Evolutionary conservation across 2,329 filamentous ascomycete species (phyloP), one percentile per base, ranked within the genome.

Genomic region (Aureobasidium lini): DNA sequence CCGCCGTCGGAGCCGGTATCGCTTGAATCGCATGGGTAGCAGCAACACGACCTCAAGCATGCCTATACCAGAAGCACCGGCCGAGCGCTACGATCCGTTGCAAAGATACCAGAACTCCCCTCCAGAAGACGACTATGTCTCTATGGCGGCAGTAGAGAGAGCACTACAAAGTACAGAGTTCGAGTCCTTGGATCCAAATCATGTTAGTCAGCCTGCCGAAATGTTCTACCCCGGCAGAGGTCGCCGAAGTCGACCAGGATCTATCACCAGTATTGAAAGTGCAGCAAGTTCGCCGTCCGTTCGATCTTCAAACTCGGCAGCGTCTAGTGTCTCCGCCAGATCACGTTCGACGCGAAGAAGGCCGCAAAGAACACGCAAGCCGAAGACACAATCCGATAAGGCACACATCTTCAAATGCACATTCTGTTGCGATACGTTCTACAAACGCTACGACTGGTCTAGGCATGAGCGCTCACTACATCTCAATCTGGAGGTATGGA

Each of bases 71-170:
- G 50, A 54, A 18, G 42, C 37, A 6, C 29, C 48, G 7, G 11
- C 16, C 3, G 52, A 56, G 18, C 40, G 18, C 10, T 56, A 56
- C 15, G 54, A 60, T 15, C 58, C 58, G 6, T 75, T 88, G 66
- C 43, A 87, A 72, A 76, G 85, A 79, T 88, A 84, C 84, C 81
- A 86, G 68, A 77, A 84, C 69, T 86, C 84, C 64, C 85, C 85
- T 36, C 85, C 85, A 48, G 84, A 87, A 73, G 79, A 87, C 77
- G 85, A 87, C 79, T 82, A 84, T 65, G 85, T 84, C 62, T 78
- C 82, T 7, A 76, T 85, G 61, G 81, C 78, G 40, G 84, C 82
- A 75, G 87, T 88, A 74, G 79, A 80, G 50, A 77, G 82, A 68
- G 84, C 84, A 66, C 77, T 87, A 44, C 32, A 58, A 32, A 58